These are phyloP conservation scores for Isochrysis galbana DNA, from an alignment of 78 protist species.

Conservation along the genomic window DNA sequence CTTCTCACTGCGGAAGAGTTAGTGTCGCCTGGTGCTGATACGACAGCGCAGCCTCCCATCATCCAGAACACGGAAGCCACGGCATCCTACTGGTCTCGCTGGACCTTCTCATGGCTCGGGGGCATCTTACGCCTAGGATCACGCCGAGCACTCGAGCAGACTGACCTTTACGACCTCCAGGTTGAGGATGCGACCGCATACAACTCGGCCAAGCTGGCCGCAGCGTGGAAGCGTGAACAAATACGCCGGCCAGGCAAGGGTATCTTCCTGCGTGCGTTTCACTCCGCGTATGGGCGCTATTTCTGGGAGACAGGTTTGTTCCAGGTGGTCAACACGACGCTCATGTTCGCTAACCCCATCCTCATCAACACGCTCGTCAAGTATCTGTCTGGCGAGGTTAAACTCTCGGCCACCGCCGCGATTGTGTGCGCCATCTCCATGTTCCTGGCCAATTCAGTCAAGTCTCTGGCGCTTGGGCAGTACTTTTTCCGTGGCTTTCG, in stretches of 20 bases:
- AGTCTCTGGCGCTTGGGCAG: not conserved
- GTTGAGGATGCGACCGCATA: not conserved
- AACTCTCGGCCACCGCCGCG: not conserved
- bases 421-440: not conserved
- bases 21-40: not conserved
- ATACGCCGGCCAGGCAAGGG: not conserved
- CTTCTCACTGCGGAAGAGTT: not conserved
- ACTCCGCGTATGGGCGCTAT: not conserved
- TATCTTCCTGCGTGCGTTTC: not conserved
- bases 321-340: not conserved
- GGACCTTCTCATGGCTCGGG: not conserved
- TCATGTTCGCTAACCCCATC: not conserved
- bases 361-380: not conserved
- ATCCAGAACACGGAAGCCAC: not conserved
- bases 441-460: not conserved
- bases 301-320: not conserved
- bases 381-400: not conserved
- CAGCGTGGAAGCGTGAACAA: not conserved
- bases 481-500: conserved; percentile 3
- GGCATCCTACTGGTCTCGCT: not conserved
- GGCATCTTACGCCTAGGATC: not conserved
- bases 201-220: not conserved
- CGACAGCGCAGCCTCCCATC: not conserved
- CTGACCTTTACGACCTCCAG: not conserved
- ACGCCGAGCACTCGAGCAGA: not conserved